Conservation (phyloP, 2,329 filamentous ascomycete genomes). For the Delphinella strobiligena region DNA sequence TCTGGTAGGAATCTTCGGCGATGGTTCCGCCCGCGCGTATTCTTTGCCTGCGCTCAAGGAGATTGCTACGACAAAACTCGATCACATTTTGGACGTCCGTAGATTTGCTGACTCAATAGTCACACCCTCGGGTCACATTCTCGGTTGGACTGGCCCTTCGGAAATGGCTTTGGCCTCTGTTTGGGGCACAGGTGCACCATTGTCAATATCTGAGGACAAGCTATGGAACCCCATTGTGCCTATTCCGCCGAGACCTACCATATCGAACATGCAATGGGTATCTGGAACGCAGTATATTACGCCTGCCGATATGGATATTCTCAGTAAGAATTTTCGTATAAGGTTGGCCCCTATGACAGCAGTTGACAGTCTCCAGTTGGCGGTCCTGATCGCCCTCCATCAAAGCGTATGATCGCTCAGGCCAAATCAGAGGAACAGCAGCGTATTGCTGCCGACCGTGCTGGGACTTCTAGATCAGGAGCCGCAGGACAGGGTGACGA, state of each 20-base stretch:
- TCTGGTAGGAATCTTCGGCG: conserved; percentile 73
- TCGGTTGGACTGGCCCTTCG: conserved; percentile 80
- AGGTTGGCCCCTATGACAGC: conserved; percentile 1
- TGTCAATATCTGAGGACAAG: conserved; percentile 50
- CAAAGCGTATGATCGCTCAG: conserved; percentile 77
- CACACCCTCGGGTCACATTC: conserved; percentile 65
- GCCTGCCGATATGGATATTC: conserved; percentile 72
- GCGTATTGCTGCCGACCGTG: conserved; percentile 22
- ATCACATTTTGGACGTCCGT: conserved; percentile 57
- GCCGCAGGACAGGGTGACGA: conserved; percentile 36
- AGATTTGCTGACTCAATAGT: conserved; percentile 60
- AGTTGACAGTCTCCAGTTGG: conserved; percentile 38
- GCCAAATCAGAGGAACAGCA: conserved; percentile 59
- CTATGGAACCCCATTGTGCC: conserved; percentile 66
- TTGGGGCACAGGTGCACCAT: conserved; percentile 61
- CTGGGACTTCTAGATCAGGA: conserved; percentile 18
- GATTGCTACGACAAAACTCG: conserved; percentile 54
- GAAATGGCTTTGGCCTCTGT: conserved; percentile 74
- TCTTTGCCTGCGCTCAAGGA: conserved; percentile 83
- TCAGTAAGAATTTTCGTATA: conserved; percentile 39
- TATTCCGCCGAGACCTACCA: conserved; percentile 74
- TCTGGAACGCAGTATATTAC: conserved; percentile 87
- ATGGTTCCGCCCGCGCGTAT: conserved; percentile 67
- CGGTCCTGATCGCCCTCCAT: conserved; percentile 75
- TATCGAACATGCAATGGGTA: conserved; percentile 94